Evolutionary conservation across 495 filamentous ascomycete species (phyloP), one percentile per base, ranked within the genome.

Genomic region (Tuber borchii): DNA sequence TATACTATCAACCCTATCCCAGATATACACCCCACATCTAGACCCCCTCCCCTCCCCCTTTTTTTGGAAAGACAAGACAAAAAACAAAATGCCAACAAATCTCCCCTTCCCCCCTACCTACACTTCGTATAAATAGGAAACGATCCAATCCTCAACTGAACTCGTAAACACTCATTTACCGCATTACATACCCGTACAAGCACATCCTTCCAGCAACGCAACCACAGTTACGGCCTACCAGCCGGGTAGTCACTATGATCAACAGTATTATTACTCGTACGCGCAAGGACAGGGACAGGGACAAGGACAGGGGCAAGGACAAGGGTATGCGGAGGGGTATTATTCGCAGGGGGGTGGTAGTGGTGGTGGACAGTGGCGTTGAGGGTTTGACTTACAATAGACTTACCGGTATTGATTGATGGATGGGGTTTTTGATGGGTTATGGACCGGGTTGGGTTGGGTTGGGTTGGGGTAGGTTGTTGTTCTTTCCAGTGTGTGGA

Each of bases 61-160:
- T 42, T 10, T 10, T 42, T 42, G 9, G n/a, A n/a, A n/a, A n/a
- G n/a, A n/a, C n/a, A n/a, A n/a, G 42, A 4, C 37, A 42, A 42
- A 42, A 42, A 42, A 42, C 42, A 42, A 42, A 42, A 71, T 76
- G 19, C 43, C 39, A 73, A 46, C 61, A 20, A 76, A 45, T 3
- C 44, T 19, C 45, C 3, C n/a, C n/a, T 1, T 17, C 5, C 10
- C 12, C 56, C n/a, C 10, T 31, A 61, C 4, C 48, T 20, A 26
- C 48, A n/a, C 22, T n/a, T 7, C 8, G 7, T 51, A 12, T n/a
- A 56, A 65, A 31, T 31, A 65, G 56, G 56, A 65, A 65, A 65
- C n/a, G 56, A 26, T 14, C 3, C n/a, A 65, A 31, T 5, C 56
- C 26, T 65, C 56, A 5, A 17, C 26, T 9, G 12, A 26, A 9